Percentiles rank a stretch among this genome's conserved stretches.
These are phyloP conservation scores for Pyropia yezoensis DNA, from an alignment of 23 red algal genomes.

Conservation along the genomic window DNA sequence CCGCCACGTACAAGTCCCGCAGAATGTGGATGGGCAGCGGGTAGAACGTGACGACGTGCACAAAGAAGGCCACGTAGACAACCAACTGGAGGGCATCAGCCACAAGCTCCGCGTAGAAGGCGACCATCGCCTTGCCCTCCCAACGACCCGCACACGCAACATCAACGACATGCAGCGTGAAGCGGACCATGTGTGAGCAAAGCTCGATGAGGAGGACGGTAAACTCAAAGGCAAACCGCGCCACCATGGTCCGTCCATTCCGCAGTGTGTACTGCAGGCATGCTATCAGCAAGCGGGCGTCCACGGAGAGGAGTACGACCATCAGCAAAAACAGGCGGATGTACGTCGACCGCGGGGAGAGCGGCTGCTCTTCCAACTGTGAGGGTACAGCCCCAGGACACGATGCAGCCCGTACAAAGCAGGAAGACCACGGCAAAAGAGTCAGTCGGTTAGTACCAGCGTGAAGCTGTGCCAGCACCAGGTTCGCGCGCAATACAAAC, in stretches of 20 bases:
- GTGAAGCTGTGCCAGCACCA: too few species aligned
- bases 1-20: conserved; percentile 81
- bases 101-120: conserved; percentile 86
- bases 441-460: too few species aligned
- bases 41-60: conserved; percentile 85
- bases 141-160: conserved; percentile 54
- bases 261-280: conserved; percentile 29
- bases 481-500: too few species aligned
- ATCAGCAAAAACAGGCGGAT: conserved; percentile 64
- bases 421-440: too few species aligned
- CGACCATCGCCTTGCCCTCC: conserved; percentile 68
- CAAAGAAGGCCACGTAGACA: conserved; percentile 88
- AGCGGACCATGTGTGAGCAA: conserved; percentile 40
- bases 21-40: conserved; percentile 91
- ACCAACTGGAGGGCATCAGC: conserved; percentile 77
- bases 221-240: conserved; percentile 90
- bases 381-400: not conserved
- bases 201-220: conserved; percentile 73
- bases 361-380: conserved; percentile 70
- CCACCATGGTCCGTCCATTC: conserved; percentile 64
- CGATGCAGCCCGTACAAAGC: too few species aligned
- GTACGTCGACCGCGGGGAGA: conserved; percentile 50
- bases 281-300: conserved; percentile 30
- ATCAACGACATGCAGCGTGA: conserved; percentile 67
- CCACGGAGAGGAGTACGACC: conserved; percentile 29